Conservation (phyloP, 805 yeast genomes). For the Blastobotrys muscicola region DNA sequence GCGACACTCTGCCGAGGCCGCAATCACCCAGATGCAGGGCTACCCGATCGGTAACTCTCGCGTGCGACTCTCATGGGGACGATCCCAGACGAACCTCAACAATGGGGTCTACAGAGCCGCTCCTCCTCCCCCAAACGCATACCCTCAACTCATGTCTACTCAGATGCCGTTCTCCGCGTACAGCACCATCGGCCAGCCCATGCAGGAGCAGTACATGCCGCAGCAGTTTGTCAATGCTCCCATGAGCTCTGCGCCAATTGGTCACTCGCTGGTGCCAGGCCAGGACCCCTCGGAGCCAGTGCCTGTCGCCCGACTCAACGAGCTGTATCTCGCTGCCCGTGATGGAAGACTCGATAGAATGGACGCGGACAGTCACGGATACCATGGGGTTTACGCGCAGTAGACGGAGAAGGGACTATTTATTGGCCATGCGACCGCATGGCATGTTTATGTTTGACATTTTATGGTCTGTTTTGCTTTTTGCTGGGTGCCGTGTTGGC, state of each 20-base stretch:
- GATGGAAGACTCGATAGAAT: conserved; percentile 46
- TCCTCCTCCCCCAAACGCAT: conserved; percentile 27
- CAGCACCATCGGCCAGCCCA: no score
- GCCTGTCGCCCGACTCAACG: conserved; percentile 38
- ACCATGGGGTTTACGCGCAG: conserved; percentile 34
- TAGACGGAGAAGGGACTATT: conserved; percentile 9
- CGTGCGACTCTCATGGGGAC: conserved; percentile 83
- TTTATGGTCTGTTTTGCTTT: no score
- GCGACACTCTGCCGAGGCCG: conserved; percentile 74
- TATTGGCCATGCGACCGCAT: no score
- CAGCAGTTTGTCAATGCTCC: not conserved
- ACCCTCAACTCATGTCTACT: conserved; percentile 22
- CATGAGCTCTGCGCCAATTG: conserved; percentile 5
- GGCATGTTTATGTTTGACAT: no score
- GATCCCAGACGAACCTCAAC: conserved; percentile 34
- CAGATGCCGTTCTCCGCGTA: not conserved
- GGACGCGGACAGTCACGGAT: conserved; percentile 38
- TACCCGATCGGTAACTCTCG: conserved; percentile 78
- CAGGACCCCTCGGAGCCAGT: conserved; percentile 30
- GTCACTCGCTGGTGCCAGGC: conserved; percentile 19
- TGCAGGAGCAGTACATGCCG: no score
- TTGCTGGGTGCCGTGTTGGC: no score
- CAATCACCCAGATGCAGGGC: conserved; percentile 83
- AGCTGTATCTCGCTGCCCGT: conserved; percentile 44
- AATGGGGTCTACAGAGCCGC: conserved; percentile 24